Evolutionary conservation across 768 basidiomycete genomes (phyloP).

Genomic region (Auricularia sp.): DNA sequence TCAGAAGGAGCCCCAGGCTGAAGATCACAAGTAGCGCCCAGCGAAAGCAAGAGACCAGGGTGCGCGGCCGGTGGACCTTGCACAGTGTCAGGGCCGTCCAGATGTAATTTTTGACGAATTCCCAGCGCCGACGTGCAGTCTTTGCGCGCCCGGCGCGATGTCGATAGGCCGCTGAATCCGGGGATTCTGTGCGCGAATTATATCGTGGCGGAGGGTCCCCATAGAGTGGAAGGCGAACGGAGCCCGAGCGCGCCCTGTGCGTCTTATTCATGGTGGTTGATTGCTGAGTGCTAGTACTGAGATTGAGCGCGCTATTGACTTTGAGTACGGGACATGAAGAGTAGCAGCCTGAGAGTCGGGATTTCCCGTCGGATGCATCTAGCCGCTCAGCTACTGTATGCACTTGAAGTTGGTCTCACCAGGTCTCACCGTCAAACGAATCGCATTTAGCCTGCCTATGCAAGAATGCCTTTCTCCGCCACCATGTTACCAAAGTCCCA

Average conservation of each 20-base stretch:
- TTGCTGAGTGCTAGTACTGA: neutral
- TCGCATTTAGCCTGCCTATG: no score
- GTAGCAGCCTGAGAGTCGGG: neutral
- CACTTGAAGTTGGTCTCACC: no score
- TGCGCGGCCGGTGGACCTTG: neutral
- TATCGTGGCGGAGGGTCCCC: neutral
- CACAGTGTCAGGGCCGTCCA: neutral
- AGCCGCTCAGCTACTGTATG: no score
- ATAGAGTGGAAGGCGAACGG: neutral
- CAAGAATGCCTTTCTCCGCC: no score
- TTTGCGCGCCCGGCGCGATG: neutral
- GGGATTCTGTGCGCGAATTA: neutral
- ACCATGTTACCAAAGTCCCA: no score
- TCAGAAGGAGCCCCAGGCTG: conserved; percentile 43
- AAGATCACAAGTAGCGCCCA: conserved; percentile 22
- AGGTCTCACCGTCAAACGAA: no score
- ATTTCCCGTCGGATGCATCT: neutral
- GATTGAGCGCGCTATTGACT: neutral
- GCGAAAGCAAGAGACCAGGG: neutral
- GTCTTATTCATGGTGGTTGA: neutral
- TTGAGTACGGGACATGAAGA: neutral
- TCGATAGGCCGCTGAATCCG: neutral
- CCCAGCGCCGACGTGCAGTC: neutral
- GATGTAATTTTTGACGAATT: neutral
- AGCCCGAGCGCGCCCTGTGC: neutral